Evolutionary conservation across 176 grass and related monocot genomes (phyloP).

Genomic region (Alloteropsis semialata): DNA sequence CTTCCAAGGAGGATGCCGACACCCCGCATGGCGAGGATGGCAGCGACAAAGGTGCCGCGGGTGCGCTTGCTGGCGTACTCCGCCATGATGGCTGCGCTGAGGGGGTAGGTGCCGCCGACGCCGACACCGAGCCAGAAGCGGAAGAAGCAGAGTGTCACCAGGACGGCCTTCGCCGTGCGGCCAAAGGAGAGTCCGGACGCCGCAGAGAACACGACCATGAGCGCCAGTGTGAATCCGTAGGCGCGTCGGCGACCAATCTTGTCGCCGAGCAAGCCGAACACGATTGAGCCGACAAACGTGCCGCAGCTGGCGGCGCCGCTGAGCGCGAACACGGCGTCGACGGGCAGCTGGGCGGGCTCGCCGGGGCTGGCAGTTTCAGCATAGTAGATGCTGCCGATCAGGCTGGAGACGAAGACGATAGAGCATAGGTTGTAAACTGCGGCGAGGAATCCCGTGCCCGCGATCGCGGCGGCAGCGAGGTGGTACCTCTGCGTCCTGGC

Average conservation of each 20-base stretch:
- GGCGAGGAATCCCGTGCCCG: conserved; percentile 70
- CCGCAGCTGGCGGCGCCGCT: background rate
- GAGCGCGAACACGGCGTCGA: background rate
- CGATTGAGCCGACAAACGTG: background rate
- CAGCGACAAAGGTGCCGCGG: conserved; percentile 66
- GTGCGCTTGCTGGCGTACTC: conserved; percentile 81
- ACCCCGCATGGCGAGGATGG: conserved; percentile 59
- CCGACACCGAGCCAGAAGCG: conserved; percentile 49
- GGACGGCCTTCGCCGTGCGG: conserved; percentile 1
- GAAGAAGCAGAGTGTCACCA: conserved; percentile 46
- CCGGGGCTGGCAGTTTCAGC: background rate
- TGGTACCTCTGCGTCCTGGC: conserved; percentile 7
- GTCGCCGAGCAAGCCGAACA: background rate
- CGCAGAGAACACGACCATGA: background rate
- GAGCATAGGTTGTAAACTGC: conserved; percentile 64
- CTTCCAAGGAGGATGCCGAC: conserved; percentile 36
- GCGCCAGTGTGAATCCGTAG: background rate
- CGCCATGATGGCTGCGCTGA: conserved; percentile 59
- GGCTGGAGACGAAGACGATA: conserved; percentile 29
- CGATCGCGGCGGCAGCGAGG: conserved; percentile 11
- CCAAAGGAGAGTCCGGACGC: background rate
- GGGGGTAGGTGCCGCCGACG: conserved; percentile 58
- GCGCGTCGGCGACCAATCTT: background rate
- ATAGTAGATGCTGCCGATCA: conserved; percentile 41
- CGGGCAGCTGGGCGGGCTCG: background rate